Evolutionary conservation across 345 rosid species (phyloP).

Genomic region (Arabis alpina): DNA sequence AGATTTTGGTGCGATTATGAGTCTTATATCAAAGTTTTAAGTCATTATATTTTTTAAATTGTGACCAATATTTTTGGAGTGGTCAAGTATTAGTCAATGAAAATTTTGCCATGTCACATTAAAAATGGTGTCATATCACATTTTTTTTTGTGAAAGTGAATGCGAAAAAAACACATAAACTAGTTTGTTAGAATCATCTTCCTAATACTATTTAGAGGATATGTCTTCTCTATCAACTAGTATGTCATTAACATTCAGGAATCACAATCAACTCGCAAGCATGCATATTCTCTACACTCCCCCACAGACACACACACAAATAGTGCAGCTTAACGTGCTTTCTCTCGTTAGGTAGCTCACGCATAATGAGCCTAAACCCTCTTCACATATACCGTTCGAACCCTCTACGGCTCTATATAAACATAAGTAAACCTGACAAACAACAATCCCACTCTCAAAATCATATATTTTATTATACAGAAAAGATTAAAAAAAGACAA

Average conservation of each 20-base stretch:
- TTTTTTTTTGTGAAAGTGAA: too few species aligned
- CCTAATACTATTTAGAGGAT: too few species aligned
- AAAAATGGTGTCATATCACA: too few species aligned
- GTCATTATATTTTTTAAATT: too few species aligned
- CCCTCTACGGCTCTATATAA: conserved; percentile 29
- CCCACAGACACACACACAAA: conserved; percentile 4
- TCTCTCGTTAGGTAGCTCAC: conserved; percentile 41
- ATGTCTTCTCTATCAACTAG: too few species aligned
- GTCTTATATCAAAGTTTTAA: too few species aligned
- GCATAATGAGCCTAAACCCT: conserved; percentile 13
- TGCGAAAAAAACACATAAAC: too few species aligned
- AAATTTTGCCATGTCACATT: too few species aligned
- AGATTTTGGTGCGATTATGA: too few species aligned
- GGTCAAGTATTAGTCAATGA: too few species aligned
- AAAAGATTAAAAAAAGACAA: conserved; percentile 22
- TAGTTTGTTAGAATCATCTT: too few species aligned
- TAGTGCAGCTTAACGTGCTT: conserved; percentile 24
- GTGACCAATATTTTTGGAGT: too few species aligned
- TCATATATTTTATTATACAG: conserved; percentile 5
- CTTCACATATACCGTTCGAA: conserved; percentile 4
- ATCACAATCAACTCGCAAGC: neutral
- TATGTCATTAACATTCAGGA: neutral
- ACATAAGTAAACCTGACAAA: conserved; percentile 14
- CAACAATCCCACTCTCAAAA: conserved; percentile 10
- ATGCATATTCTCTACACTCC: conserved; percentile 7